phyloP scores from a whole-genome alignment of 805 yeast genomes.

The Cyberlindnera sargentensis region DNA sequence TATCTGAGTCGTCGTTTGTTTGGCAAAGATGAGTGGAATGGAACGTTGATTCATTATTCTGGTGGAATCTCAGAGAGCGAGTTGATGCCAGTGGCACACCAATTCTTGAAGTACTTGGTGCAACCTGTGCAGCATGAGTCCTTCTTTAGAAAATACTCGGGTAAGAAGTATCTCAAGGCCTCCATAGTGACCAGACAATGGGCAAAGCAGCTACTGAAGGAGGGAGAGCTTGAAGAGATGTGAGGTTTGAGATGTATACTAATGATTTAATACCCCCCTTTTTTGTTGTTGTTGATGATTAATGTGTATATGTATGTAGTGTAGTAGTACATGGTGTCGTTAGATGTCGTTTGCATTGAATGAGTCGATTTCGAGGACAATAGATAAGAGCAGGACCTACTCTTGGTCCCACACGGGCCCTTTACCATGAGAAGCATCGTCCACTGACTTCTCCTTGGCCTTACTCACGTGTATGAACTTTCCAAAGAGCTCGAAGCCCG shows the following conservation, averaged over 20 bases:
- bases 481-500: slow-evolving; percentile 15
- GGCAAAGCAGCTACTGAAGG: slow-evolving; percentile 49
- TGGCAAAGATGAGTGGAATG: slow-evolving; percentile 71
- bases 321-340: too few species aligned
- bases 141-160: slow-evolving; percentile 87
- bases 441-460: slow-evolving; percentile 6
- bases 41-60: slow-evolving; percentile 81
- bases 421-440: slow-evolving; percentile 4
- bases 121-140: slow-evolving; percentile 86
- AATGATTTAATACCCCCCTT: neutral
- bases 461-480: slow-evolving; percentile 16
- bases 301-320: too few species aligned
- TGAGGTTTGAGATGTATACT: slow-evolving; percentile 2
- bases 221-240: slow-evolving; percentile 4
- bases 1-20: slow-evolving; percentile 73
- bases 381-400: neutral
- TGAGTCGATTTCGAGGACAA: too few species aligned
- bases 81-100: slow-evolving; percentile 62
- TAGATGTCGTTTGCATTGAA: too few species aligned
- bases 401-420: slow-evolving; percentile 13
- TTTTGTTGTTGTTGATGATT: neutral
- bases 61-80: slow-evolving; percentile 81
- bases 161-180: slow-evolving; percentile 82
- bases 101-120: slow-evolving; percentile 69
- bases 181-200: slow-evolving; percentile 74